Evolutionary conservation across 2,329 filamentous ascomycete genomes (phyloP), one percentile per base, ranked within the genome.

Genomic region (Ophiostoma angusticollis): DNA sequence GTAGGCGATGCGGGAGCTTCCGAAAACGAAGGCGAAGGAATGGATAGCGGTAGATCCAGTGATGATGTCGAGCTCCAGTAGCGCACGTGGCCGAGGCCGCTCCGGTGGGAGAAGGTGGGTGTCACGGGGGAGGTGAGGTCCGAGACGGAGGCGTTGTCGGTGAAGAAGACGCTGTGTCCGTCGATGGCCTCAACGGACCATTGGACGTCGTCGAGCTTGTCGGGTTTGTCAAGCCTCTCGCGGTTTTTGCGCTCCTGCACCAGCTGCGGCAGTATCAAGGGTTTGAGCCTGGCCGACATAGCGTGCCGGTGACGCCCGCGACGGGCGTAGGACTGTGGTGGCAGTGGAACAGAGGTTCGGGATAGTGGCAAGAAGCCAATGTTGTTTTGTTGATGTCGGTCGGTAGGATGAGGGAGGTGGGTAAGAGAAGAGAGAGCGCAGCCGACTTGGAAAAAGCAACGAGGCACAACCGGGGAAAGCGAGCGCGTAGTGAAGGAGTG

Each of bases 11-110:
- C 78, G 45, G 58, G 60, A 52, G 60, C 60, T 49, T 77, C 75
- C 45, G 55, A 55, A 49, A 61, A 61, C 0, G 45, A 37, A 3
- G 51, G 50, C 4, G 47, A 38, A 1, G 48, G 38, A 9, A 34
- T 16, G 16, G 68, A 62, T 13, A 72, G 63, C 2, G 39, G 33
- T 8, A 83, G 67, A 40, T 82, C 79, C 41, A 84, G 65, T 5
- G 86, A 93, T 1, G 86, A 93, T 21, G 72, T 70, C 0, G 85
- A 91, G 60, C 84, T 89, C 0, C 71, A 67, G 46, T 69, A 74
- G 19, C 70, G 63, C 32, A 72, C 52, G 46, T 75, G 70, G 5
- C 68, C 67, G 9, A 43, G 33, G 47, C 58, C 63, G 35, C 77
- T 58, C 35, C 50, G 49, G 31, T 50, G 51, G 4, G 70, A 79